Evolutionary conservation across 495 filamentous ascomycete genomes (phyloP), one percentile per base, ranked within the genome.

Genomic region (Talaromyces wortmannii): DNA sequence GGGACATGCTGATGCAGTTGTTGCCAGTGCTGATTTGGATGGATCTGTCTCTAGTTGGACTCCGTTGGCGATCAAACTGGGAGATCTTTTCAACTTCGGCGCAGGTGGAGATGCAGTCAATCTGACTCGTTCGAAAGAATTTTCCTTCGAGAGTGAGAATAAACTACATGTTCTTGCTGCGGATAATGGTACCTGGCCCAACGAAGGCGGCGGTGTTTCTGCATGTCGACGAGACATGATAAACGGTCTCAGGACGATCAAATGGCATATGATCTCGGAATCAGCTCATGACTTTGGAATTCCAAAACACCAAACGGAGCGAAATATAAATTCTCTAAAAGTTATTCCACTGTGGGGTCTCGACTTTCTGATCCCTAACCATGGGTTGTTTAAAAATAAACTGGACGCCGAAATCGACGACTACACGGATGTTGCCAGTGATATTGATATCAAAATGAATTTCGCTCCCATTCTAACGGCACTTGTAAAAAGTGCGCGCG

Each of bases 151-250:
- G 59, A 82, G 71, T 7, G 74, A 80, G 15, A 70, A 78, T 36
- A 74, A 67, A 6, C 72, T 87, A 12, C 83, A 84, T 56, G 81
- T 87, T 51, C 73, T 87, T 59, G 82, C 83, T 45, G 76, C 80
- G 11, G 83, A 87, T 61, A 84, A 72, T 36, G 81, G 81, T 12
- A 85, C 82, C 31, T 87, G 83, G 83, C 83, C 83, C 0, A 84
- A 85, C 50, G 80, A 84, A 59, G 81, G 80, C 51, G 83, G 83
- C 55, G 83, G 83, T 61, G 83, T 87, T 15, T 85, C 83, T 45
- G 82, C 81, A 30, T 87, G 83, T 67, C 79, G 83, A n/a, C 71
- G 83, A 52, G 83, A 87, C 58, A 75, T 87, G 71, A 82, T 87
- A 66, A 84, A 86, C 61, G 79, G 79, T 23, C 73, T 85, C 53